Evolutionary conservation across 2,329 filamentous ascomycete genomes (phyloP).

Genomic region (Amauroascus niger): DNA sequence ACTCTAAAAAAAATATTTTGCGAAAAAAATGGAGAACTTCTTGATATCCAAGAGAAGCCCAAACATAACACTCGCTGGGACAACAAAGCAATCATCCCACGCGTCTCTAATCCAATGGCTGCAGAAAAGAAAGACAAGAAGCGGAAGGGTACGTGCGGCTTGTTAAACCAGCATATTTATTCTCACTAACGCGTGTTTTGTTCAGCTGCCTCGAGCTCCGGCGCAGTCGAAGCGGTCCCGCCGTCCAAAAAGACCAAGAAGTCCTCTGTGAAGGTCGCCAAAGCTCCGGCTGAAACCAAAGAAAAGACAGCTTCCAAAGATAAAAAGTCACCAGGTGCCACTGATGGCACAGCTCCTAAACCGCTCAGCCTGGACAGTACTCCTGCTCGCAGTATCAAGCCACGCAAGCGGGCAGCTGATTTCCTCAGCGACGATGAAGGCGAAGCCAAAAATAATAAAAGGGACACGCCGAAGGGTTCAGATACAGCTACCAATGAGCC

Average conservation of each 20-base stretch:
- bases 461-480: slow-evolving; percentile 38
- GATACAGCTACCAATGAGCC: slow-evolving; percentile 25
- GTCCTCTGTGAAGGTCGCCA: slow-evolving; percentile 28
- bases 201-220: slow-evolving; percentile 27
- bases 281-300: slow-evolving; percentile 23
- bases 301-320: slow-evolving; percentile 29
- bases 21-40: not conserved
- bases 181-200: slow-evolving; percentile 7
- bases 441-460: slow-evolving; percentile 33
- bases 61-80: not conserved
- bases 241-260: slow-evolving; percentile 55
- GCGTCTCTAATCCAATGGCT: slow-evolving; percentile 38
- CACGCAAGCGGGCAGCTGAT: slow-evolving; percentile 41
- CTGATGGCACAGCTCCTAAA: slow-evolving; percentile 18
- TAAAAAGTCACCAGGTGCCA: slow-evolving; percentile 21
- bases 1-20: not conserved
- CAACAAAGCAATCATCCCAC: no score
- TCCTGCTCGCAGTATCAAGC: slow-evolving; percentile 31
- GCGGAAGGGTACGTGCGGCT: slow-evolving; percentile 41
- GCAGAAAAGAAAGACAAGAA: slow-evolving; percentile 47
- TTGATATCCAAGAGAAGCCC: slow-evolving; percentile 12
- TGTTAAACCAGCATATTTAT: slow-evolving; percentile 11
- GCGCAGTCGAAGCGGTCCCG: slow-evolving; percentile 34
- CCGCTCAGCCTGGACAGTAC: slow-evolving; percentile 28
- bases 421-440: slow-evolving; percentile 39